Base-by-base conservation (phyloP, 1,284 basidiomycete species). In the Cutaneotrichosporon sp. region DNA sequence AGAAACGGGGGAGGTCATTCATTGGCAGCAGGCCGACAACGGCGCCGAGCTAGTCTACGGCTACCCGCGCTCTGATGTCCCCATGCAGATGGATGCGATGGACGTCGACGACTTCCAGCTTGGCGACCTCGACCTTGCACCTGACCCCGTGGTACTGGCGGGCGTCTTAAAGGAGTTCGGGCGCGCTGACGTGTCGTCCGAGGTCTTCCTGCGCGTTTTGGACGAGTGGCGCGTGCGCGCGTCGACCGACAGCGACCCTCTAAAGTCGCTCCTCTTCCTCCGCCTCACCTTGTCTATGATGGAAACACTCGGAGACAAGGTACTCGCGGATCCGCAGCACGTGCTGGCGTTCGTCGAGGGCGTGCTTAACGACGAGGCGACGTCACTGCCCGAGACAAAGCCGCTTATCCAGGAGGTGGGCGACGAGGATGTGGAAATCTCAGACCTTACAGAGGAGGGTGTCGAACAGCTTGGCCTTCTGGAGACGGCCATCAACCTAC, bases 221-320 rank as follows among this genome's bases (percentile, higher is more conserved):
- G 88, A 91, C 73, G 83, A 81, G 7, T 91, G 93, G 76, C 85
- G 86, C 30, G 83, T 76, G 11, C 70, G 77, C 8, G 59, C 71
- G 14, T 53, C 66, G 82, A 42, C 78, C 80, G 55, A 85, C 83
- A 68, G 70, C 73, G 26, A 78, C 80, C 21, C 72, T 38, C 32
- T 76, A 18, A 53, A 65, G 69, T 62, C 83, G 0, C 73, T 95
- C 31, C 82, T 90, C 4, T 87, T 87, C 69, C 83, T 94, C 22
- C 90, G 92, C 72, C 81, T 94, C 38, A 86, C 91, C 30, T 82
- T 92, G 67, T 86, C 89, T 71, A 89, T 94, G 82, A 90, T 93
- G 72, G 83, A 85, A 3, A 84, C 86, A 52, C 78, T 91, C 4
- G 83, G 85, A 3, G 87, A 85, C 64, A 85, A 92, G n/a, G 82